phyloP scores from a whole-genome alignment of 176 grass and related monocot genomes.

The Eleusine indica region DNA sequence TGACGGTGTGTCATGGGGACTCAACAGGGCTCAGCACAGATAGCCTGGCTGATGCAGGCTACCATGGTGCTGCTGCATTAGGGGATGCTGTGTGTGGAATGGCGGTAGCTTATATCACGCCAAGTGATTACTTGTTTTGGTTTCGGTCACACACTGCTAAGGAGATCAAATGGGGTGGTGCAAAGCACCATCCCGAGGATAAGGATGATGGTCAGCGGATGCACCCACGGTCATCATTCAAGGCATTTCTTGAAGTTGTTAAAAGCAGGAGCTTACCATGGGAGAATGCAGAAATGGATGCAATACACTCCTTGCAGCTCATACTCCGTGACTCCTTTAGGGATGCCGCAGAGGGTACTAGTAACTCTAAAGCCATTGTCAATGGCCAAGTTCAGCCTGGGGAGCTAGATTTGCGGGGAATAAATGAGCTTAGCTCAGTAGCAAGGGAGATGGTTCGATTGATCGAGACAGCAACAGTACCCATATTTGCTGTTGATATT shows the following conservation, averaged over 20 bases:
- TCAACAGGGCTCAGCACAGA: slow-evolving; percentile 93
- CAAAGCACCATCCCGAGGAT: slow-evolving; percentile 95
- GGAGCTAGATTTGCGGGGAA: slow-evolving; percentile 78
- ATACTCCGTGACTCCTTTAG: slow-evolving; percentile 84
- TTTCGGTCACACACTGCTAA: slow-evolving; percentile 97
- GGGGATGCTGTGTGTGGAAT: slow-evolving; percentile 93
- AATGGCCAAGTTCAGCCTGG: slow-evolving; percentile 60
- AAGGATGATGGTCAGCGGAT: slow-evolving; percentile 96
- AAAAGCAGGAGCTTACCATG: slow-evolving; percentile 90
- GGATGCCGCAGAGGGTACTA: slow-evolving; percentile 60
- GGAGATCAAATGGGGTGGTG: slow-evolving; percentile 97
- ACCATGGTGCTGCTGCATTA: slow-evolving; percentile 69
- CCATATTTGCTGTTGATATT: slow-evolving; percentile 91
- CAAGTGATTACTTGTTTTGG: slow-evolving; percentile 94
- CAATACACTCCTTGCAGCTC: slow-evolving; percentile 95
- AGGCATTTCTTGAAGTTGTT: slow-evolving; percentile 96
- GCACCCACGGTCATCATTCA: slow-evolving; percentile 96
- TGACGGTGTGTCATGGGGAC: slow-evolving; percentile 70
- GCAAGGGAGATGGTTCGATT: slow-evolving; percentile 94
- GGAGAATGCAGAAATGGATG: slow-evolving; percentile 98
- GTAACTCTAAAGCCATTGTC: slow-evolving; percentile 71
- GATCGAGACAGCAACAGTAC: slow-evolving; percentile 93
- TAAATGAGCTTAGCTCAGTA: slow-evolving; percentile 92
- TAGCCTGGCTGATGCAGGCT: slow-evolving; percentile 88
- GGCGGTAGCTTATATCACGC: slow-evolving; percentile 90